A percentile compares a stretch with the other conserved stretches of the same genome.
Conservation (phyloP, 1,139 yeast species). For the Debaryomyces udenii region DNA sequence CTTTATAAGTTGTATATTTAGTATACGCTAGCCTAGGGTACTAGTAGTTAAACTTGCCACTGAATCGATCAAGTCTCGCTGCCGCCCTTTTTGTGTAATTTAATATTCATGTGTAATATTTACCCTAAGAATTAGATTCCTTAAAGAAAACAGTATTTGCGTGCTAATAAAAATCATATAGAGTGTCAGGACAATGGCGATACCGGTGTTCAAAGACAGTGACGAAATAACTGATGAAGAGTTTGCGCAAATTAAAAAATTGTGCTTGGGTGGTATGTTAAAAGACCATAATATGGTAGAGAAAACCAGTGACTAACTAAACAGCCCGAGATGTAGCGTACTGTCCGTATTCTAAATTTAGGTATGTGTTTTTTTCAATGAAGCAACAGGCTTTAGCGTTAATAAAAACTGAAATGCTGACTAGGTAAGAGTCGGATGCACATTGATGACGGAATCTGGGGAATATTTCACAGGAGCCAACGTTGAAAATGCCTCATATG, state of each 20-base stretch:
- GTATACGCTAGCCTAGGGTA: not conserved
- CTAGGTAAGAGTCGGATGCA: conserved; percentile 74
- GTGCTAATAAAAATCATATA: too few relatives aligned
- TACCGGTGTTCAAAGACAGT: conserved; percentile 17
- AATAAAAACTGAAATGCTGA: conserved; percentile 20
- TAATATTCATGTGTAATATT: too few relatives aligned
- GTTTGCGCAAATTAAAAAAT: conserved; percentile 26
- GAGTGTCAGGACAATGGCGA: conserved; percentile 3
- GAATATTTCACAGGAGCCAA: conserved; percentile 72
- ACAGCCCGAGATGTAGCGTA: conserved; percentile 61
- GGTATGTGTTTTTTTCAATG: conserved; percentile 34
- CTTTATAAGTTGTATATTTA: conserved; percentile 1
- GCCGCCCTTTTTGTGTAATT: conserved; percentile 4
- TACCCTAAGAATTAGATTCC: too few relatives aligned
- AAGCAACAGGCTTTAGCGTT: too few relatives aligned
- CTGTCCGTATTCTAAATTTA: conserved; percentile 81
- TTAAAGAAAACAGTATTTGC: too few relatives aligned
- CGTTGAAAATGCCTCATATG: conserved; percentile 90
- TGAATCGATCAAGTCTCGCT: conserved; percentile 4
- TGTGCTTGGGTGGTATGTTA: conserved; percentile 35
- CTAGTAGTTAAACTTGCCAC: conserved; percentile 3
- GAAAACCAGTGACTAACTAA: not conserved
- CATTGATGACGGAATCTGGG: conserved; percentile 57
- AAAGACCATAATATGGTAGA: not conserved
- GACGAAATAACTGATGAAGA: conserved; percentile 28